Evolutionary conservation across 2,329 filamentous ascomycete genomes (phyloP).

Genomic region (Beauveria sp.): DNA sequence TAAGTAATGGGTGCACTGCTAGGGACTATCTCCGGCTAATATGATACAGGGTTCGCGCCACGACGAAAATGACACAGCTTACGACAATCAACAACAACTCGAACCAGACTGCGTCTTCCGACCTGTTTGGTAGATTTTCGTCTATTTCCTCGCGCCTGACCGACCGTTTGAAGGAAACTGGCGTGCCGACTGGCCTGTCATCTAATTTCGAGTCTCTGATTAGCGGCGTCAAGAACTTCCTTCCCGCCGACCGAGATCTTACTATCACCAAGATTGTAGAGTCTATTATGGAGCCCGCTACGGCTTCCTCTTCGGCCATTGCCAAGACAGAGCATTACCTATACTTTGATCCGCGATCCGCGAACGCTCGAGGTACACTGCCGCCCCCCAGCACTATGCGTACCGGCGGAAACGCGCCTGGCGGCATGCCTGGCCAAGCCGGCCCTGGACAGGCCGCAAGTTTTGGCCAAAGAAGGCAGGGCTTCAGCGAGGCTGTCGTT

Average conservation of each 20-base stretch:
- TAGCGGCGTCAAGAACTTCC: slow-evolving; percentile 93
- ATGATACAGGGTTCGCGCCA: slow-evolving; percentile 65
- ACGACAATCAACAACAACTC: slow-evolving; percentile 75
- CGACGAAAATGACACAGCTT: slow-evolving; percentile 97
- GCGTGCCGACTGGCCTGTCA: slow-evolving; percentile 59
- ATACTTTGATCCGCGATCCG: slow-evolving; percentile 92
- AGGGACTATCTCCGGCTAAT: slow-evolving; percentile 16
- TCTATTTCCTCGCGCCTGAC: slow-evolving; percentile 87
- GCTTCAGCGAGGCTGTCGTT: slow-evolving; percentile 85
- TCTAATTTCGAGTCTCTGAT: slow-evolving; percentile 91
- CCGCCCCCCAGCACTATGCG: slow-evolving; percentile 64
- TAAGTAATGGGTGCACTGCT: slow-evolving; percentile 33
- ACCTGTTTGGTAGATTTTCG: slow-evolving; percentile 89
- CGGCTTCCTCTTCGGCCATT: slow-evolving; percentile 84
- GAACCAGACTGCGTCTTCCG: slow-evolving; percentile 56
- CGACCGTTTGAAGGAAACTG: slow-evolving; percentile 85
- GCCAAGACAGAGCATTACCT: slow-evolving; percentile 94
- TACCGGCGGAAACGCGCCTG: slow-evolving; percentile 36
- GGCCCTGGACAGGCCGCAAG: slow-evolving; percentile 64
- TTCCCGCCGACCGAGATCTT: slow-evolving; percentile 91
- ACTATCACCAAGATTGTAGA: slow-evolving; percentile 98
- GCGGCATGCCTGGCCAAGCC: slow-evolving; percentile 42
- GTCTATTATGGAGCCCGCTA: slow-evolving; percentile 91
- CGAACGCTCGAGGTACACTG: slow-evolving; percentile 87
- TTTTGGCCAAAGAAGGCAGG: slow-evolving; percentile 85